Percentiles rank a stretch among this genome's conserved stretches.
Evolutionary conservation across 345 rosid species (phyloP).

Genomic region (Tarenaya hassleriana): DNA sequence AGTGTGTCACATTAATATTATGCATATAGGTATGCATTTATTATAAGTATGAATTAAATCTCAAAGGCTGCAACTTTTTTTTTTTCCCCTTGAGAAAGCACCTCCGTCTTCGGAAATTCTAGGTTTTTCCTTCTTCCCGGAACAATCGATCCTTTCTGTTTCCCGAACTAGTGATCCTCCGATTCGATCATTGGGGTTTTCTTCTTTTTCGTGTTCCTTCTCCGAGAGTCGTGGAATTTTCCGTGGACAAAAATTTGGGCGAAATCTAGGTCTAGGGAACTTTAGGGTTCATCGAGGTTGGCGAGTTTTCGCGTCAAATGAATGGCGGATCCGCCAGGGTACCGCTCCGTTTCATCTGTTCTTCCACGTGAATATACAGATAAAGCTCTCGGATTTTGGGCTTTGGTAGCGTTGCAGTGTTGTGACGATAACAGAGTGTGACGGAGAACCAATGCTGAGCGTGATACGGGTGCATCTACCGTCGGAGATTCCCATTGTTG

Average conservation of each 20-base stretch:
- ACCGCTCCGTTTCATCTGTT: slow-evolving; percentile 32
- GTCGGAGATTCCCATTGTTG: slow-evolving; percentile 95
- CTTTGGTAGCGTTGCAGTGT: slow-evolving; percentile 28
- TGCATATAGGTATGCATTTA: too few species aligned
- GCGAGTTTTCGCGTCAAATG: slow-evolving; percentile 33
- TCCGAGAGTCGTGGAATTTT: neutral
- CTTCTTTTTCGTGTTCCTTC: slow-evolving; percentile 1
- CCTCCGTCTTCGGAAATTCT: neutral
- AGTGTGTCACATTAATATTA: too few species aligned
- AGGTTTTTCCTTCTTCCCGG: neutral
- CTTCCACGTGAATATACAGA: neutral
- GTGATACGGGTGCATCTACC: slow-evolving; percentile 92
- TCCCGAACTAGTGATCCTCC: neutral
- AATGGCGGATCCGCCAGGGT: slow-evolving; percentile 62
- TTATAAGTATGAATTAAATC: too few species aligned
- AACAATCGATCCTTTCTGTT: slow-evolving; percentile 8
- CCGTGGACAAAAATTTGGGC: neutral
- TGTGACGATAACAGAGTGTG: slow-evolving; percentile 35
- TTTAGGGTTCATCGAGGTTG: slow-evolving; percentile 34
- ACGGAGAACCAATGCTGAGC: slow-evolving; percentile 71
- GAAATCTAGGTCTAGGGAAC: slow-evolving; percentile 25
- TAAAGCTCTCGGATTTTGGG: slow-evolving; percentile 16
- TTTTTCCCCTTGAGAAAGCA: too few species aligned
- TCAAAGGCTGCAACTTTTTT: too few species aligned
- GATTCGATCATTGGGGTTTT: slow-evolving; percentile 17